Evolutionary conservation across 257 asterid species (phyloP).

Genomic region (Asclepias syriaca): DNA sequence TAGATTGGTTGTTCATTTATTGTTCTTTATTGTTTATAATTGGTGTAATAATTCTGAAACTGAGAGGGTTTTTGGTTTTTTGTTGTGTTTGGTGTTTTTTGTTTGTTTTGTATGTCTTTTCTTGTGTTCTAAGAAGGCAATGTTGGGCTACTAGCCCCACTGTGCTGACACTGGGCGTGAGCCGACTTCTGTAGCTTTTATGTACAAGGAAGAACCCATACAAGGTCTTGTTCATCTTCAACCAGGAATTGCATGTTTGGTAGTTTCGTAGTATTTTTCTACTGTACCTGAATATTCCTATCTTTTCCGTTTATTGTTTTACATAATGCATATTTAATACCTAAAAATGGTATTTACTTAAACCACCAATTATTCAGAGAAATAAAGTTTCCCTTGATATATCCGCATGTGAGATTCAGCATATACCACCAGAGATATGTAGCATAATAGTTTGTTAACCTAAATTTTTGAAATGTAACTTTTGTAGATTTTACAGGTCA

Average conservation of each 20-base stretch:
- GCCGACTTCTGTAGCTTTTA: slow-evolving; percentile 99
- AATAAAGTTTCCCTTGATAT: slow-evolving; percentile 3
- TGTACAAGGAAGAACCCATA: slow-evolving; percentile 82
- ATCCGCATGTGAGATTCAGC: not conserved
- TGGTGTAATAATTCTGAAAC: slow-evolving; percentile 57
- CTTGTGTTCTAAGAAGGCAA: slow-evolving; percentile 96
- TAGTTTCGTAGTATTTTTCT: slow-evolving; percentile 40
- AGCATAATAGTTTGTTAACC: not conserved
- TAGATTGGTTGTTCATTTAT: slow-evolving; percentile 35
- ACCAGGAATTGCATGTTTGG: slow-evolving; percentile 81
- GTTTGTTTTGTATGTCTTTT: slow-evolving; percentile 98
- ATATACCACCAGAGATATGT: not conserved
- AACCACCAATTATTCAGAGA: not conserved
- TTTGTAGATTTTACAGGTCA: slow-evolving; percentile 60
- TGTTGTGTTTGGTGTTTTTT: slow-evolving; percentile 97
- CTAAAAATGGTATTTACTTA: slow-evolving; percentile 2
- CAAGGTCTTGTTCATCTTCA: slow-evolving; percentile 98
- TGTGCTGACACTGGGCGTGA: slow-evolving; percentile 99
- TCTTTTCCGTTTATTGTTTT: slow-evolving; percentile 7
- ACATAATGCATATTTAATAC: slow-evolving; percentile 28
- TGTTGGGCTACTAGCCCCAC: slow-evolving; percentile 99
- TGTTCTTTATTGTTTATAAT: slow-evolving; percentile 50
- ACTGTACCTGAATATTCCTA: slow-evolving; percentile 17
- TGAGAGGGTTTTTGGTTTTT: slow-evolving; percentile 94
- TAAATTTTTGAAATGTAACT: slow-evolving; percentile 25